A percentile compares a stretch with the other conserved stretches of the same genome.
phyloP scores from a whole-genome alignment of 1,284 basidiomycete species.

The Bothia castanella region DNA sequence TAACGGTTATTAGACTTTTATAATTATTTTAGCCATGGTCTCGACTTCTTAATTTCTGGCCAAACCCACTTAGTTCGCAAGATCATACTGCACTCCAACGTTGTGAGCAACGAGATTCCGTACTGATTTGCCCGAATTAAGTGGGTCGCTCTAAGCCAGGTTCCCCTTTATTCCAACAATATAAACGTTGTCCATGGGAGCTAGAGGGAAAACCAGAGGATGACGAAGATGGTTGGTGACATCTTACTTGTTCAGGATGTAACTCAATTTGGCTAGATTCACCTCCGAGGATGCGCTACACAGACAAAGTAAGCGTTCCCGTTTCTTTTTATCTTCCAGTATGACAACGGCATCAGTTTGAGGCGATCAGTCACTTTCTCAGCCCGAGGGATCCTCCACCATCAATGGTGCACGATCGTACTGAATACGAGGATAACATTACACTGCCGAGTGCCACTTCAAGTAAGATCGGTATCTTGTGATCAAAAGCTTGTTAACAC shows the following conservation, averaged over 20 bases:
- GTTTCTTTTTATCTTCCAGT: background rate
- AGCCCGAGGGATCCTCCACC: slow-evolving; percentile 65
- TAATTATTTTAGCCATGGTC: slow-evolving; percentile 86
- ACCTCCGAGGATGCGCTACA: slow-evolving; percentile 62
- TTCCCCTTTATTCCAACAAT: slow-evolving; percentile 81
- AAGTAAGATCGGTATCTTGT: slow-evolving; percentile 45
- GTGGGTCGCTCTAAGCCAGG: slow-evolving; percentile 57
- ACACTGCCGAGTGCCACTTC: slow-evolving; percentile 69
- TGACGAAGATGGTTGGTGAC: slow-evolving; percentile 61
- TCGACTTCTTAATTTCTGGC: slow-evolving; percentile 80
- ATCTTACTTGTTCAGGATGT: background rate
- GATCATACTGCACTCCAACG: slow-evolving; percentile 81
- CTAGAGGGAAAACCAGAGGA: slow-evolving; percentile 72
- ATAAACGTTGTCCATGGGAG: slow-evolving; percentile 87
- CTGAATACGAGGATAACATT: slow-evolving; percentile 73
- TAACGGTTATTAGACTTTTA: slow-evolving; percentile 65
- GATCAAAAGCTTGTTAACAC: slow-evolving; percentile 20
- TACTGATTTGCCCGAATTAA: background rate
- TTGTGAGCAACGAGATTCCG: slow-evolving; percentile 51
- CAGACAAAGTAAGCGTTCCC: slow-evolving; percentile 51
- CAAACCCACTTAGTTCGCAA: slow-evolving; percentile 73
- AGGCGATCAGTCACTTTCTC: slow-evolving; percentile 71
- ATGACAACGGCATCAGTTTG: slow-evolving; percentile 45
- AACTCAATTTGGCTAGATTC: slow-evolving; percentile 45
- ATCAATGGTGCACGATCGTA: slow-evolving; percentile 83